Evolutionary conservation across 2,329 filamentous ascomycete species (phyloP).

Genomic region (Pseudocercospora musae): DNA sequence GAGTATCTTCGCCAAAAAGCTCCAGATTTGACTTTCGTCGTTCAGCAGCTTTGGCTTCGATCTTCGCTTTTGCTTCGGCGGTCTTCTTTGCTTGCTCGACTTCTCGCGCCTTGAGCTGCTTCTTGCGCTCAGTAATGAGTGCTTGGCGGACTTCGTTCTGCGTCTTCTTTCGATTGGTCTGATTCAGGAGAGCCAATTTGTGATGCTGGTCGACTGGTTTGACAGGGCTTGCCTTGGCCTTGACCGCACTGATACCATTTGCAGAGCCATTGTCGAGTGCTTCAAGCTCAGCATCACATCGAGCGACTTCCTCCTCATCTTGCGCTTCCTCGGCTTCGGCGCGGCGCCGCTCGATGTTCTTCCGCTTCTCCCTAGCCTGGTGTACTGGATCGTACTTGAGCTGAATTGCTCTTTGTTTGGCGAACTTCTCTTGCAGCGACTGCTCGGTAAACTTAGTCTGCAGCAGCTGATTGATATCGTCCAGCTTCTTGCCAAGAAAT

Average conservation of each 20-base stretch:
- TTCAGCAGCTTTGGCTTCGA: conserved; percentile 20
- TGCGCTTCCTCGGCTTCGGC: conserved; percentile 64
- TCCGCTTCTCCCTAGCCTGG: conserved; percentile 65
- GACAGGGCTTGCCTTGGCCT: conserved; percentile 40
- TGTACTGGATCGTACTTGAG: conserved; percentile 50
- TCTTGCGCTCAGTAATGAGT: conserved; percentile 68
- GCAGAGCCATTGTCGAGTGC: conserved; percentile 66
- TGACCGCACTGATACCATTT: conserved; percentile 51
- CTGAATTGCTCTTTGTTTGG: conserved; percentile 65
- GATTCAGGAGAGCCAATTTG: conserved; percentile 77
- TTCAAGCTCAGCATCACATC: conserved; percentile 49
- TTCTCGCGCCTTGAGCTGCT: conserved; percentile 45
- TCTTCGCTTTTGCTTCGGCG: conserved; percentile 49
- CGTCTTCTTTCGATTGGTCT: conserved; percentile 78
- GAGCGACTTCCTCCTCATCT: conserved; percentile 56
- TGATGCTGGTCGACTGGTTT: conserved; percentile 67
- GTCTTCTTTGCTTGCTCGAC: conserved; percentile 47
- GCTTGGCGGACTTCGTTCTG: conserved; percentile 88
- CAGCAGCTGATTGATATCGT: conserved; percentile 75
- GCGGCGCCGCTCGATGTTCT: conserved; percentile 62
- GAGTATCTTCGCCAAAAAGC: conserved; percentile 44
- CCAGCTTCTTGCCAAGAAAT: conserved; percentile 66
- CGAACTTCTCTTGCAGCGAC: conserved; percentile 76
- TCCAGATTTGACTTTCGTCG: conserved; percentile 40
- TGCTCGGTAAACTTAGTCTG: conserved; percentile 77